phyloP scores from a whole-genome alignment of 176 grass and related monocot genomes.

The Coix lacrymajobi region DNA sequence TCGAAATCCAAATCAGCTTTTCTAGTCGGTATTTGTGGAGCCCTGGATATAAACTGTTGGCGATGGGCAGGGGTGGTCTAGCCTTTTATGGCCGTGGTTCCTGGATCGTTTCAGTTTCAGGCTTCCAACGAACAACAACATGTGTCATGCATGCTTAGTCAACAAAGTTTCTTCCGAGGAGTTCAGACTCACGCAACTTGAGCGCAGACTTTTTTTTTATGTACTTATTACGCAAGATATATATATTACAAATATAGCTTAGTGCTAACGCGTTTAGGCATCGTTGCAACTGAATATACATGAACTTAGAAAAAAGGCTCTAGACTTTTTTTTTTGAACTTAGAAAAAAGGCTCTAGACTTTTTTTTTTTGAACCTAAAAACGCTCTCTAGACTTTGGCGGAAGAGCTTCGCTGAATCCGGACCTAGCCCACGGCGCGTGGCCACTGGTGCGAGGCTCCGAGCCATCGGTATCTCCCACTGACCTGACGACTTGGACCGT shows the following conservation, averaged over 20 bases:
- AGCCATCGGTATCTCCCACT: neutral
- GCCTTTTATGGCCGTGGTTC: neutral
- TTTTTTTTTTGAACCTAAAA: too few species aligned
- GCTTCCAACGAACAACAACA: neutral
- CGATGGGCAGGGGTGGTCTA: neutral
- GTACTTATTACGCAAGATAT: too few species aligned
- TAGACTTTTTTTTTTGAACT: too few species aligned
- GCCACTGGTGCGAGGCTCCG: too few species aligned
- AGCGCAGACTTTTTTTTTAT: too few species aligned
- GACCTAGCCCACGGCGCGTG: neutral
- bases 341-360: too few species aligned
- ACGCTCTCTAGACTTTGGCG: too few species aligned
- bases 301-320: neutral
- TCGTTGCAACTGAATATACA: neutral
- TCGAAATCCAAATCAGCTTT: too few species aligned
- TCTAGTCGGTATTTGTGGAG: neutral
- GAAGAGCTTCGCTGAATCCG: neutral
- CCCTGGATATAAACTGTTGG: constrained; percentile 5
- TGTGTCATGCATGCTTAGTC: neutral
- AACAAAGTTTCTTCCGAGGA: neutral
- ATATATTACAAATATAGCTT: neutral
- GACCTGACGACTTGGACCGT: neutral
- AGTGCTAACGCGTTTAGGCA: neutral
- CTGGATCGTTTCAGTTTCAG: neutral
- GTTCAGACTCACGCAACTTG: neutral